phyloP scores from a whole-genome alignment of 192 early-diverging fungal genomes.

The Mortierella claussenii region DNA sequence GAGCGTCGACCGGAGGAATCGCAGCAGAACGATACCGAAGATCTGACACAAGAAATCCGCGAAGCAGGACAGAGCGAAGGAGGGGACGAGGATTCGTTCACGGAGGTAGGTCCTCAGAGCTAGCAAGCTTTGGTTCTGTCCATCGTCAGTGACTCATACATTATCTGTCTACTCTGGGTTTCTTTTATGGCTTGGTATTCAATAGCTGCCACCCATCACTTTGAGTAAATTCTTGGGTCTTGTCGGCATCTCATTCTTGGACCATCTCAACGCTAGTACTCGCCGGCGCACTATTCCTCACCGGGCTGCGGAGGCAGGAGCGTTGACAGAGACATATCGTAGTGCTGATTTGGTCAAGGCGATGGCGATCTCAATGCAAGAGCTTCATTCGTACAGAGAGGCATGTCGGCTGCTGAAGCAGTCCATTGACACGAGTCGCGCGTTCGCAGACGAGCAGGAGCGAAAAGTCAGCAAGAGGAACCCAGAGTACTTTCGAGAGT shows the following conservation, averaged over 20 bases:
- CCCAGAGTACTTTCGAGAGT: constrained; percentile 37
- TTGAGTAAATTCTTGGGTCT: constrained; percentile 35
- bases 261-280: constrained; percentile 37
- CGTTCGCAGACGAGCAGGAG: constrained; percentile 19
- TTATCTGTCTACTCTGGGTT: no score
- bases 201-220: constrained; percentile 33
- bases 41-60: not conserved
- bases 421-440: constrained; percentile 35
- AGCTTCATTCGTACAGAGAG: constrained; percentile 22
- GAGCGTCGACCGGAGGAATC: not conserved
- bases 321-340: constrained; percentile 14
- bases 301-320: not conserved
- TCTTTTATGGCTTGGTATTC: not conserved
- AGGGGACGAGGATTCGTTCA: constrained; percentile 14
- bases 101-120: not conserved
- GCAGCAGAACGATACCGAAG: not conserved
- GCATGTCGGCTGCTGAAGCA: constrained; percentile 32
- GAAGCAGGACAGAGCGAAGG: not conserved
- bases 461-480: constrained; percentile 26
- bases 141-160: no score
- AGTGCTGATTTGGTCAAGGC: constrained; percentile 34
- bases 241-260: constrained; percentile 42
- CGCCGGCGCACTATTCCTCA: constrained; percentile 35
- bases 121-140: no score
- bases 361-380: constrained; percentile 13